Base-by-base conservation (phyloP, 352 stramenopile genomes). In the Stramenopiles sp. region DNA sequence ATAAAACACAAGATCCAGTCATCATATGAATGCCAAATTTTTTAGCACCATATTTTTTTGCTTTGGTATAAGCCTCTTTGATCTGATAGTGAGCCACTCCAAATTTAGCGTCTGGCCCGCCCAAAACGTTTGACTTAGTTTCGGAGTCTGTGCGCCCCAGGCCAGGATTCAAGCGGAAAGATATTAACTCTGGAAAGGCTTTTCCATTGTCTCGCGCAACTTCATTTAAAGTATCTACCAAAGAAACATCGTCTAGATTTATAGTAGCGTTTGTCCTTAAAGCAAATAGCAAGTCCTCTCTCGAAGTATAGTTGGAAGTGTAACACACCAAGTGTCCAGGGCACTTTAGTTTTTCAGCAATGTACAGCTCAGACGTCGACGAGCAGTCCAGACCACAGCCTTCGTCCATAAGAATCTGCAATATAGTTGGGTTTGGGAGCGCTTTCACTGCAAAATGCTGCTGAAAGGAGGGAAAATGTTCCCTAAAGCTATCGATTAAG, bases 1-100 rank as follows among this genome's bases (percentile, higher is more conserved):
- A 90, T 85, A 95, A 91, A 55, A 95, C 90, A 78, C 90, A 95
- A 39, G 89, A 93, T 32, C 91, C 91, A 29, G 91, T 95, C 91
- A 95, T 95, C 90, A 95, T 95, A 87, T 95, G 91, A 81, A 95
- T 93, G 76, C 91, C 91, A 84, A 95, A 95, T 81, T 90, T 89
- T 39, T 85, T 94, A 44, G 90, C 89, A 25, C 91, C 91, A 0
- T 88, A 87, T 44, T 88, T 87, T 83, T 94, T 86, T 4, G 91
- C 91, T 82, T 89, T 89, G 82, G 89, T 89, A 84, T 95, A 95
- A 32, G 90, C 90, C 44, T 94, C 90, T 22, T 94, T 86, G 76
- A 95, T 93, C 85, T 95, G 89, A 84, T 93, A 94, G 4, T 88
- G 89, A 14, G 90, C 85, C 25, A 95, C 90, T 71, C 91, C 91